Evolutionary conservation across 2,329 filamentous ascomycete species (phyloP).

Genomic region (Podosphaera fusca): DNA sequence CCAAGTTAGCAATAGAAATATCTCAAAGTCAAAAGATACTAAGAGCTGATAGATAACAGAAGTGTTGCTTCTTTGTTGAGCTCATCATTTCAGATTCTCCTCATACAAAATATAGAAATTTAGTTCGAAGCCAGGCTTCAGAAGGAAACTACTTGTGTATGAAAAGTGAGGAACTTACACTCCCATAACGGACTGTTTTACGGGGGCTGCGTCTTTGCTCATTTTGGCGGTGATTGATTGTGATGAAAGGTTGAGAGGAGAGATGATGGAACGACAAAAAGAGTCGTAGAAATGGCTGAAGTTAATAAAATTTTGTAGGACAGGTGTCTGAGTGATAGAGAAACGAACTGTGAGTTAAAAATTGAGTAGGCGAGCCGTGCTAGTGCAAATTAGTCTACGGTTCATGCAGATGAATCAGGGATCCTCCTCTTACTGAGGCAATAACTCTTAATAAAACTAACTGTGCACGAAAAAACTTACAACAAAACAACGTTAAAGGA

Average conservation of each 20-base stretch:
- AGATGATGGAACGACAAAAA: constrained; percentile 5
- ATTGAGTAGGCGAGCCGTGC: constrained; percentile 1
- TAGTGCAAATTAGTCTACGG: constrained; percentile 3
- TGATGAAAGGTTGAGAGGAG: constrained; percentile 9
- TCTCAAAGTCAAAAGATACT: neutral
- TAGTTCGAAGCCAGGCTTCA: too few relatives aligned
- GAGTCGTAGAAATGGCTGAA: neutral
- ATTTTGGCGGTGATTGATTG: constrained; percentile 8
- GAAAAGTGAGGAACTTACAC: constrained; percentile 29
- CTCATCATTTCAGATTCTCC: too few relatives aligned
- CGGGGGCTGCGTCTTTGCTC: constrained; percentile 27
- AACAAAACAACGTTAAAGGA: too few relatives aligned
- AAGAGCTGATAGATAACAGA: too few relatives aligned
- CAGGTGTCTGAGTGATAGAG: neutral
- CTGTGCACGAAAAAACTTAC: too few relatives aligned
- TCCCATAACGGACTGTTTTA: constrained; percentile 37
- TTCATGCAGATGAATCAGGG: neutral
- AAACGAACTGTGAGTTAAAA: constrained; percentile 1
- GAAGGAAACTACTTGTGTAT: neutral
- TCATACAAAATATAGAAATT: neutral
- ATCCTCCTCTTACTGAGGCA: neutral
- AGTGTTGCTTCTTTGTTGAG: too few relatives aligned
- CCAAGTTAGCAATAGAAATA: neutral
- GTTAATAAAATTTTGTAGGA: constrained; percentile 4
- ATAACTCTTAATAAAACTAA: neutral